Evolutionary conservation across 164 flowering plant genomes (phyloP), one percentile per base, ranked within the genome.

Genomic region (Macadamia tetraphylla): DNA sequence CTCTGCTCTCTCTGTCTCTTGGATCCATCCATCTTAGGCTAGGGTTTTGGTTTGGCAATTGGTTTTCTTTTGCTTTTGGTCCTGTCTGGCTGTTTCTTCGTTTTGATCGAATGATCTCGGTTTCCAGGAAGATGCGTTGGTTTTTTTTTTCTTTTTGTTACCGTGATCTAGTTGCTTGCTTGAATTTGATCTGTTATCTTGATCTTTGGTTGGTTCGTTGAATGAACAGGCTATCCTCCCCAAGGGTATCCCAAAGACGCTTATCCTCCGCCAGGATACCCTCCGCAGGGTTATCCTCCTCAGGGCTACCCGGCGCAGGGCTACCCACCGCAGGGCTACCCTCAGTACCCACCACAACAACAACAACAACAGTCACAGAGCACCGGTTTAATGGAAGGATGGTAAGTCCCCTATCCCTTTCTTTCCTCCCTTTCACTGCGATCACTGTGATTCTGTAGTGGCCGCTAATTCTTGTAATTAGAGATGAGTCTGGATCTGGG

Each of bases 141-240:
- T 53, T 53, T 67, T 43, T 9, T 32, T 31, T 67, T 63, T 67
- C 35, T 9, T 32, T 40, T 67, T 62, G 62, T 23, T 23, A 23
- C 23, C 23, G 23, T 23, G 23, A 23, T 23, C 23, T 23, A 23
- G 23, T 23, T 23, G 14, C 67, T 71, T 64, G 61, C 12, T 64
- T 44, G 4, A 60, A 29, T 51, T 59, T 59, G 18, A 58, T 60
- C 23, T 30, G 48, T 4, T 17, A 58, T 58, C 60, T 3, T 5
- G 62, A 29, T 12, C 32, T 57, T 55, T 29, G 48, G 0, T 63
- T 42, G 35, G 48, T 15, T 23, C 31, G 23, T 58, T 59, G 12
- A 35, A 56, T 64, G 32, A 40, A 59, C 62, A 87, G 94, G 97
- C 69, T 89, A 91, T 81, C 77, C 77, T 30, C 94, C 92, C 82